Percentiles rank a stretch among this genome's conserved stretches.
phyloP scores from a whole-genome alignment of 2,329 filamentous ascomycete species.

The Taxawa tesnikishii region DNA sequence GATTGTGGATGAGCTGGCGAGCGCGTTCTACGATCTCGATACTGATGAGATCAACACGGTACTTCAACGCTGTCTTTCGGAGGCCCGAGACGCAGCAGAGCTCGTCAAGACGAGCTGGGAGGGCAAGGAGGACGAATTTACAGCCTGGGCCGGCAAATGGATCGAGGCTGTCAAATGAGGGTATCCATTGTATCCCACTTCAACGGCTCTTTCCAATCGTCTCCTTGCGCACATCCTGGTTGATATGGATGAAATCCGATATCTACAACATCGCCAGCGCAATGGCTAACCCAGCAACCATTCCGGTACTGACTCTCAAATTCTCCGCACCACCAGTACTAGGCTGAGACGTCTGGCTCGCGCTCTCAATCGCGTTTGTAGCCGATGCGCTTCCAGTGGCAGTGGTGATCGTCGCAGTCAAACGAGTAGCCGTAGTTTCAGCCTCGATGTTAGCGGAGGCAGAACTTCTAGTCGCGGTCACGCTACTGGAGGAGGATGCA shows the following conservation, averaged over 20 bases:
- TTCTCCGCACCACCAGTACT: constrained; percentile 1
- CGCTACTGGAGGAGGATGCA: constrained; percentile 6
- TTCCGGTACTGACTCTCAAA: neutral
- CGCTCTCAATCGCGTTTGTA: too few relatives aligned
- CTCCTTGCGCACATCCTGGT: constrained; percentile 3
- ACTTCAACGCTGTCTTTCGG: too few relatives aligned
- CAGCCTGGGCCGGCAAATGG: constrained; percentile 58
- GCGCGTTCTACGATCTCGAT: constrained; percentile 59
- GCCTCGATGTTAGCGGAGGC: constrained; percentile 1
- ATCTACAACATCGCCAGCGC: neutral
- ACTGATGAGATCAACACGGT: constrained; percentile 43
- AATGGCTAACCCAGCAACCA: constrained; percentile 2
- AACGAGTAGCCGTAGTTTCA: constrained; percentile 4
- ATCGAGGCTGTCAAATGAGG: constrained; percentile 15
- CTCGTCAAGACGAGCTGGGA: constrained; percentile 50
- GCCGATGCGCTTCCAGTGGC: constrained; percentile 5
- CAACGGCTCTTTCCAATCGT: neutral
- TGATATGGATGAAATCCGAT: neutral
- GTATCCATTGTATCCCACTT: constrained; percentile 1
- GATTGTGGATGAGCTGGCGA: constrained; percentile 57
- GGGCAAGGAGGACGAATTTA: constrained; percentile 61
- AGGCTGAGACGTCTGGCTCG: too few relatives aligned
- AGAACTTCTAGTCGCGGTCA: constrained; percentile 5
- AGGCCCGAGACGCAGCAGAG: constrained; percentile 45
- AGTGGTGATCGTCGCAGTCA: constrained; percentile 5